Evolutionary conservation across 1,139 yeast species (phyloP).

Genomic region (Debaryomycetaceae sp.): DNA sequence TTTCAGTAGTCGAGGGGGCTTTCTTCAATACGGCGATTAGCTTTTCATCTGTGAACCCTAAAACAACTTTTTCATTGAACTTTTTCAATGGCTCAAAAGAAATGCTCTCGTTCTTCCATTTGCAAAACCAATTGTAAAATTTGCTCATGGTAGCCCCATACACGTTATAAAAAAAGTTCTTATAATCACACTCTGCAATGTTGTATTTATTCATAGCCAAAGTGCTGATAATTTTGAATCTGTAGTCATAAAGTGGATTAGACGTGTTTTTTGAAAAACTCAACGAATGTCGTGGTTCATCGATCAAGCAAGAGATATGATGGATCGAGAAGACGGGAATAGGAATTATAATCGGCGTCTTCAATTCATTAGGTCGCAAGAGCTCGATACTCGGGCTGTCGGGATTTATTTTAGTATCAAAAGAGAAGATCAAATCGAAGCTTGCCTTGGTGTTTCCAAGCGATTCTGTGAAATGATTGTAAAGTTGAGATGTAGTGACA

Average conservation of each 20-base stretch:
- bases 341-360: conserved; percentile 38
- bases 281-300: conserved; percentile 22
- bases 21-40: conserved; percentile 20
- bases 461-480: conserved; percentile 33
- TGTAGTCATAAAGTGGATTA: conserved; percentile 29
- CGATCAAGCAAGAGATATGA: conserved; percentile 26
- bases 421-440: conserved; percentile 52
- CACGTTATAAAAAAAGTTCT: conserved; percentile 19
- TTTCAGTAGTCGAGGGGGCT: conserved; percentile 10
- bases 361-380: conserved; percentile 19
- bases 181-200: conserved; percentile 13
- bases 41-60: conserved; percentile 23
- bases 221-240: conserved; percentile 26
- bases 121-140: conserved; percentile 24
- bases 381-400: conserved; percentile 38
- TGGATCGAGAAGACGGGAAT: conserved; percentile 36
- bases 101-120: conserved; percentile 16
- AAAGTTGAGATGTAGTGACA: conserved; percentile 40
- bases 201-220: conserved; percentile 28
- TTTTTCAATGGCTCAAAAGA: conserved; percentile 16
- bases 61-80: conserved; percentile 20
- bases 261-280: conserved; percentile 15
- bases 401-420: conserved; percentile 51
- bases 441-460: conserved; percentile 17
- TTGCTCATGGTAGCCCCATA: conserved; percentile 29